phyloP scores from a whole-genome alignment of 805 yeast species.

The Ogataea thermomethanolica region DNA sequence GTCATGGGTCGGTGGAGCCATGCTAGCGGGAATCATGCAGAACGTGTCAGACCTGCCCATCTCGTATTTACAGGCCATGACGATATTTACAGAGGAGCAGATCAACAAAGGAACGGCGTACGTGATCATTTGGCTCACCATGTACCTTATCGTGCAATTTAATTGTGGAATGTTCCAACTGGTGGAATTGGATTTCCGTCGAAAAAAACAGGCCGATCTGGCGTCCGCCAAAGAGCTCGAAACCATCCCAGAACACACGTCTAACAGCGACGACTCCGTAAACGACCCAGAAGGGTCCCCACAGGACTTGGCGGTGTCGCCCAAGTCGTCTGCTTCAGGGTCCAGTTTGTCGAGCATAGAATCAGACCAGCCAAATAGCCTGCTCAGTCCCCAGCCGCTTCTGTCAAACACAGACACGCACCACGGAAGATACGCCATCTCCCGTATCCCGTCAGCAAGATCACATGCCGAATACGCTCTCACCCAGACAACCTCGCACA shows the following conservation, averaged over 20 bases:
- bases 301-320: conserved; percentile 3
- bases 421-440: conserved; percentile 12
- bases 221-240: not conserved
- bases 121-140: conserved; percentile 53
- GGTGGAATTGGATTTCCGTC: conserved; percentile 49
- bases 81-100: conserved; percentile 34
- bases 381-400: conserved; percentile 17
- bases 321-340: conserved; percentile 14
- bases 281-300: too few species aligned
- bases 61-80: conserved; percentile 68
- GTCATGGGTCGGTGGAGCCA: conserved; percentile 69
- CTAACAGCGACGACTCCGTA: too few species aligned
- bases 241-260: not conserved
- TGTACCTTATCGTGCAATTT: conserved; percentile 50
- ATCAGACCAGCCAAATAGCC: conserved; percentile 1
- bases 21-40: conserved; percentile 69
- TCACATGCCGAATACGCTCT: conserved; percentile 7
- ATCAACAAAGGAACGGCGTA: conserved; percentile 44
- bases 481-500: conserved; percentile 2
- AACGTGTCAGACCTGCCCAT: conserved; percentile 76
- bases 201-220: conserved; percentile 14
- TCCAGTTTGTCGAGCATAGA: conserved; percentile 14
- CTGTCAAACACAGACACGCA: conserved; percentile 1
- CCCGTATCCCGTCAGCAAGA: conserved; percentile 34
- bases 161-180: conserved; percentile 49